Percentiles rank a stretch among this genome's conserved stretches.
Evolutionary conservation across 495 filamentous ascomycete genomes (phyloP).

Genomic region (Xylaria bambusicola): DNA sequence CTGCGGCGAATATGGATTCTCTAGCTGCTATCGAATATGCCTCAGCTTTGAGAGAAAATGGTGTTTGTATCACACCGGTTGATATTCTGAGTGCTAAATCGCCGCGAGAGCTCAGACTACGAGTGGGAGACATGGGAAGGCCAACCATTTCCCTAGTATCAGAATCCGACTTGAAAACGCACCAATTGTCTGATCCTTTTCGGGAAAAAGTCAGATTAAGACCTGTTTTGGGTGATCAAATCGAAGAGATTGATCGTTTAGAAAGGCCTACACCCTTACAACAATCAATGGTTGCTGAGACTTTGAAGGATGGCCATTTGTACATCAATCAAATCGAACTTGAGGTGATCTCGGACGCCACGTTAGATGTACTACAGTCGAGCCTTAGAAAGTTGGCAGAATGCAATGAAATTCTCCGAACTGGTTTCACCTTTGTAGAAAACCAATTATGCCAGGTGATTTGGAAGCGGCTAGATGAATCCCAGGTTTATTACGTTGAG

Average conservation of each 20-base stretch:
- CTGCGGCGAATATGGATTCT: constrained; percentile 68
- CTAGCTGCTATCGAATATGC: constrained; percentile 68
- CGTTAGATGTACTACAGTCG: constrained; percentile 12
- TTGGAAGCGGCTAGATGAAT: constrained; percentile 51
- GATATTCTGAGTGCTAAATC: constrained; percentile 60
- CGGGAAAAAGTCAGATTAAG: constrained; percentile 14
- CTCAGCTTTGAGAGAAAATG: constrained; percentile 55
- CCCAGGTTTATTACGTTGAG: constrained; percentile 44
- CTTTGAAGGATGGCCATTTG: constrained; percentile 49
- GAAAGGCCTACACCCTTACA: constrained; percentile 70
- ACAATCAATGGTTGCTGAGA: constrained; percentile 75
- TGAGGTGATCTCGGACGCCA: constrained; percentile 37
- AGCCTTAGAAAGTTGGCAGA: constrained; percentile 40
- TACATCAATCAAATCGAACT: constrained; percentile 79
- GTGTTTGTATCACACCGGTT: constrained; percentile 52
- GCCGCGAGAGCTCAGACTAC: constrained; percentile 22
- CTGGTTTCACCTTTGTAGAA: constrained; percentile 62
- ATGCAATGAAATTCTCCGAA: constrained; percentile 65
- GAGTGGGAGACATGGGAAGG: background rate
- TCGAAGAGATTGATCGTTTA: constrained; percentile 50
- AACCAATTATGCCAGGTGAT: constrained; percentile 62
- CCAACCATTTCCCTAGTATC: background rate
- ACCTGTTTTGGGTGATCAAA: constrained; percentile 24
- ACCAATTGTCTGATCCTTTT: background rate
- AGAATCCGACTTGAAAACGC: background rate